These are phyloP conservation scores for Pholiota molesta DNA, from an alignment of 768 basidiomycete genomes.

Conservation along the genomic window DNA sequence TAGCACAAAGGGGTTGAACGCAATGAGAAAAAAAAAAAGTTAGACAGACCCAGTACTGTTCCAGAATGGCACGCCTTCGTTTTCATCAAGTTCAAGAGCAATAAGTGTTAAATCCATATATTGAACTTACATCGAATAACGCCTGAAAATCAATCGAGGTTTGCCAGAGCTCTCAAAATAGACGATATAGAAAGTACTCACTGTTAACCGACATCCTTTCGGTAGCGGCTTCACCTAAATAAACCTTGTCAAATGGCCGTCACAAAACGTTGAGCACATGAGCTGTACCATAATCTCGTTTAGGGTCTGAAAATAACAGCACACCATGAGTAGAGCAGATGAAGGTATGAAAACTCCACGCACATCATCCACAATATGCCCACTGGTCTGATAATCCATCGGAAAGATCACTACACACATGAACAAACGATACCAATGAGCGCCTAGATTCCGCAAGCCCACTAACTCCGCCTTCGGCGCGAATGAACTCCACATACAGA, in stretches of 20 bases:
- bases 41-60: constrained; percentile 46
- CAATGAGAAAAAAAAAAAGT: not conserved
- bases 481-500: not conserved
- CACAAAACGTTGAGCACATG: not conserved
- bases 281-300: constrained; percentile 48
- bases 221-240: constrained; percentile 47
- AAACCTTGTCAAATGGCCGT: not conserved
- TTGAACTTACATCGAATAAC: constrained; percentile 50
- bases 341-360: constrained; percentile 14
- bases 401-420: constrained; percentile 77
- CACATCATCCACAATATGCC: constrained; percentile 77
- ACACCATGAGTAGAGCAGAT: not conserved
- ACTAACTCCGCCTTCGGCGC: not conserved
- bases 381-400: constrained; percentile 75
- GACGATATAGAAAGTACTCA: constrained; percentile 25
- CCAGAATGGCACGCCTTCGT: constrained; percentile 58
- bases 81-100: not conserved
- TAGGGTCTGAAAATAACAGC: constrained; percentile 41
- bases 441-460: not conserved
- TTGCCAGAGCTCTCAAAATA: not conserved
- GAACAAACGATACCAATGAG: not conserved
- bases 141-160: constrained; percentile 33
- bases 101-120: not conserved
- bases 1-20: not conserved
- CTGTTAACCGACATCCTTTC: constrained; percentile 53